Base-by-base conservation (phyloP, 1,284 basidiomycete species). In the Exsudoporus floridanus region DNA sequence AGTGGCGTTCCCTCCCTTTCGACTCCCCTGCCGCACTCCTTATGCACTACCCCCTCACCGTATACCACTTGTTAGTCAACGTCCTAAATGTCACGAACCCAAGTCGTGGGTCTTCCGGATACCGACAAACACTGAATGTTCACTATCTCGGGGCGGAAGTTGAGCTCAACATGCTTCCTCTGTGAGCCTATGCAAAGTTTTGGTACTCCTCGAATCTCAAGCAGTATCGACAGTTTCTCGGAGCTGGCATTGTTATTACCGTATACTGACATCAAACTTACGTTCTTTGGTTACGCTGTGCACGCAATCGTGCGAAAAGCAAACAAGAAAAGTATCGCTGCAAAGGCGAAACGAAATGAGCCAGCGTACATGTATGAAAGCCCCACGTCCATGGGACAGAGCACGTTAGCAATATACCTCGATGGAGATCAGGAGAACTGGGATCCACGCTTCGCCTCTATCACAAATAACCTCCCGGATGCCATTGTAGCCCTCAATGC, bases 161-260 rank as follows among this genome's bases (percentile, higher is more conserved):
- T n/a, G 75, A 77, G 52, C 66, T 76, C 36, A 77, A 77, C 48
- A 76, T 71, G 60, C 57, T 77, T 21, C 76, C 76, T 27, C 41
- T 75, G 76, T 76, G 46, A 36, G 75, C 68, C 14, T 27, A 27
- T 47, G 13, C 28, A 8, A 28, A 43, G 19, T 23, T 0, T 19
- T n/a, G 4, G 1, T 46, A 12, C 30, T 28, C 40, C 37, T 28
- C 10, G 9, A 10, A 31, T 50, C 44, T 47, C 28, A 49, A 21
- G 33, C 9, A 52, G 12, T 19, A 19, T 31, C 34, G 50, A 19
- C 48, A 77, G 76, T 42, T 77, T 76, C 57, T 66, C 73, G 7
- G 74, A 76, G 50, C 55, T 77, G 34, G 74, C 74, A 8, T 58
- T 76, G 23, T 60, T 77, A 3, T 58, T 77, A 7, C 74, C 76